These are phyloP conservation scores for Trifolium fragiferum DNA, from an alignment of 306 rosid genomes.

Conservation along the genomic window DNA sequence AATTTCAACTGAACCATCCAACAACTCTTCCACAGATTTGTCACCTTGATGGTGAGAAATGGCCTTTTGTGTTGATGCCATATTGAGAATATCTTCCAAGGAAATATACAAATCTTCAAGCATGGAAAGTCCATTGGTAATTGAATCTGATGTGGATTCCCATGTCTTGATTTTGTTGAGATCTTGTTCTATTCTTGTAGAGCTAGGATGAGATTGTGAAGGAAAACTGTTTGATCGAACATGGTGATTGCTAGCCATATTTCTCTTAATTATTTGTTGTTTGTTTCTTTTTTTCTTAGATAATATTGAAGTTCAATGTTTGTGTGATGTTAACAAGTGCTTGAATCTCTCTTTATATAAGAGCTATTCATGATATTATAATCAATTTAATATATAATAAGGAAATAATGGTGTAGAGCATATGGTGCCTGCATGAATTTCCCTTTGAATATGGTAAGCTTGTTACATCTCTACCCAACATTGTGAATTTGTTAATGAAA, in stretches of 20 bases:
- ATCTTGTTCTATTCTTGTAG: constrained; percentile 56
- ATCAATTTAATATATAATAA: too few relatives aligned
- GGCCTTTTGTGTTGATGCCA: constrained; percentile 42
- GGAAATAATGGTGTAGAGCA: constrained; percentile 40
- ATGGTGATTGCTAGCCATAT: constrained; percentile 51
- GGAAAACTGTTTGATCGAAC: constrained; percentile 73
- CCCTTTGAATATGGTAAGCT: constrained; percentile 37
- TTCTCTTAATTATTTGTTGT: too few relatives aligned
- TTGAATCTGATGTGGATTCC: constrained; percentile 51
- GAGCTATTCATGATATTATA: constrained; percentile 10
- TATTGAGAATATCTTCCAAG: constrained; percentile 63
- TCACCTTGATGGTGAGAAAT: constrained; percentile 49
- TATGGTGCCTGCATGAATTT: constrained; percentile 49
- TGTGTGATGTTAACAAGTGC: constrained; percentile 22
- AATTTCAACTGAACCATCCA: constrained; percentile 49
- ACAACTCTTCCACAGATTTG: constrained; percentile 52
- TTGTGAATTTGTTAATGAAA: background rate
- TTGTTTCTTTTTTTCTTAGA: constrained; percentile 22
- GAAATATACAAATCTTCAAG: constrained; percentile 57
- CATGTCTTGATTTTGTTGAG: constrained; percentile 50
- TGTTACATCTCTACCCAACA: constrained; percentile 54
- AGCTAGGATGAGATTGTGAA: constrained; percentile 64
- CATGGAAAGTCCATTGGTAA: constrained; percentile 46
- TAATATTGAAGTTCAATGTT: background rate
- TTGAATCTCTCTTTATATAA: constrained; percentile 35